Percentiles rank a stretch among this genome's conserved stretches.
phyloP scores from a whole-genome alignment of 1,139 yeast species.

The Suhomyces guaymorum region DNA sequence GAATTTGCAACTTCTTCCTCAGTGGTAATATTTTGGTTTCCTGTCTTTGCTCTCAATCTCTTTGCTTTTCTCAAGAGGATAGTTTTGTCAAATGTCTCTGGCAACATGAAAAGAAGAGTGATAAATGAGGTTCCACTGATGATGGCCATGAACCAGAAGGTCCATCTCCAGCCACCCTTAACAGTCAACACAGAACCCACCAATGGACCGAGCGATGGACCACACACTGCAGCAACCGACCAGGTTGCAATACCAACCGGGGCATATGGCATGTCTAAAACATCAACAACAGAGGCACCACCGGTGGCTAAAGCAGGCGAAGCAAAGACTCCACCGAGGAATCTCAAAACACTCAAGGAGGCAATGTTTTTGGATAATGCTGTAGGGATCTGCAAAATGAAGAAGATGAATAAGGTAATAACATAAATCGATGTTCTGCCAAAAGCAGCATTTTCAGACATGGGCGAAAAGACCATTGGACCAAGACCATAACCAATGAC shows the following conservation, averaged over 20 bases:
- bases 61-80: conserved; percentile 37
- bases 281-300: conserved; percentile 38
- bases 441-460: conserved; percentile 43
- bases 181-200: conserved; percentile 35
- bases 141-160: conserved; percentile 41
- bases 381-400: conserved; percentile 33
- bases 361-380: conserved; percentile 35
- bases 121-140: conserved; percentile 30
- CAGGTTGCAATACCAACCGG: conserved; percentile 37
- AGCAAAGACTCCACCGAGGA: conserved; percentile 37
- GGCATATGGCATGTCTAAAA: conserved; percentile 26
- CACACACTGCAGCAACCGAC: conserved; percentile 40
- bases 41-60: conserved; percentile 37
- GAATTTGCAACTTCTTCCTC: conserved; percentile 31
- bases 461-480: conserved; percentile 40
- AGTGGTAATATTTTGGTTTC: conserved; percentile 32
- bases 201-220: conserved; percentile 41
- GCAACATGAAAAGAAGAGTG: conserved; percentile 29
- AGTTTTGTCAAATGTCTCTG: conserved; percentile 39
- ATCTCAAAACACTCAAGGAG: conserved; percentile 33
- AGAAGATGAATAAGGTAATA: conserved; percentile 29
- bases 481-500: conserved; percentile 44
- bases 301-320: conserved; percentile 41
- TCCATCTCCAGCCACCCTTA: conserved; percentile 39
- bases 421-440: conserved; percentile 52